A percentile compares a stretch with the other conserved stretches of the same genome.
phyloP scores from a whole-genome alignment of 257 asterid genomes.

The Fraxinus quadrangulata region DNA sequence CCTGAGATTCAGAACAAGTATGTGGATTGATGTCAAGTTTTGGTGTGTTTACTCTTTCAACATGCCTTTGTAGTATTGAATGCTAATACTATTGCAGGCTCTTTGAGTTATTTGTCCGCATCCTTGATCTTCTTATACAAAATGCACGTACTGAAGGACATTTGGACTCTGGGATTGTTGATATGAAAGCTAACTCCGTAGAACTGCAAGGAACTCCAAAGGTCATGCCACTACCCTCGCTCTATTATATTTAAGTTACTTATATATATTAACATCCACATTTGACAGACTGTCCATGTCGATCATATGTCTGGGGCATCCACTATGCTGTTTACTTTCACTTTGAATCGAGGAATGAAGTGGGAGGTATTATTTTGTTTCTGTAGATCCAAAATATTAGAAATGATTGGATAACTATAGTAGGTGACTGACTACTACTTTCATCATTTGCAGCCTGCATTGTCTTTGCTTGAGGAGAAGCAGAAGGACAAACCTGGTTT shows the following conservation, averaged over 20 bases:
- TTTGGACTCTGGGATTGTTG: slow-evolving; percentile 94
- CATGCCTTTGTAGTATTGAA: slow-evolving; percentile 29
- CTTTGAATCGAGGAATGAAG: slow-evolving; percentile 88
- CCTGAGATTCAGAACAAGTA: slow-evolving; percentile 94
- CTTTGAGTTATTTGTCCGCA: slow-evolving; percentile 88
- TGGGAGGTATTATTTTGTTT: slow-evolving; percentile 68
- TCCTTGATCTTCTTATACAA: slow-evolving; percentile 73
- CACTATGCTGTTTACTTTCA: slow-evolving; percentile 82
- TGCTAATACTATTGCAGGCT: slow-evolving; percentile 63
- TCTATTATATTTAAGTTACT: slow-evolving; percentile 31
- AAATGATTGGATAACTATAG: not conserved
- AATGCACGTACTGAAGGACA: slow-evolving; percentile 89
- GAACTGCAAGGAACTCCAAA: slow-evolving; percentile 78
- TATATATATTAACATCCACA: slow-evolving; percentile 30
- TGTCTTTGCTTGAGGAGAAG: slow-evolving; percentile 76
- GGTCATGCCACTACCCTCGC: slow-evolving; percentile 45
- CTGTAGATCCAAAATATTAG: not conserved
- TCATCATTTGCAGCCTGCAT: slow-evolving; percentile 67
- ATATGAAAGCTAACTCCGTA: slow-evolving; percentile 77
- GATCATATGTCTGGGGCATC: slow-evolving; percentile 93
- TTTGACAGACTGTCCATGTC: slow-evolving; percentile 88
- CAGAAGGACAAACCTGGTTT: slow-evolving; percentile 68
- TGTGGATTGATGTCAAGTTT: slow-evolving; percentile 29
- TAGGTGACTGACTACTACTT: slow-evolving; percentile 1
- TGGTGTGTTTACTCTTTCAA: slow-evolving; percentile 1